Base-by-base conservation (phyloP, 2,329 filamentous ascomycete genomes). In the Monosporascus cannonballus region DNA sequence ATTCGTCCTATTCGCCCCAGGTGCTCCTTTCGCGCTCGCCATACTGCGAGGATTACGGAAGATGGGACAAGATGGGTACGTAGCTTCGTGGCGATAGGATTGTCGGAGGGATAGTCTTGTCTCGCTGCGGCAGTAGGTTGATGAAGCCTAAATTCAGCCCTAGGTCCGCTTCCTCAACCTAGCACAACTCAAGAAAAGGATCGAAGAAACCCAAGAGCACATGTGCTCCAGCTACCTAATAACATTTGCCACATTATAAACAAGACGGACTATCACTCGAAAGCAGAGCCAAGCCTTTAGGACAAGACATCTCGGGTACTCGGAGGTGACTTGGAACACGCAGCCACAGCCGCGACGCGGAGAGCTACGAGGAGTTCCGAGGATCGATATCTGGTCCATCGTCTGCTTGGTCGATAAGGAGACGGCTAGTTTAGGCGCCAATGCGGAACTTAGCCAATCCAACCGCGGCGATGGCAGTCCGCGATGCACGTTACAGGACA, bases 391-490 rank as follows among this genome's bases (percentile, higher is more conserved):
- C 36, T 6, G 7, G 9, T 1, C 5, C 18, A 30, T 20, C 4
- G 6, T 34, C 51, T 34, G 27, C 49, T 48, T 34, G 46, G 53
- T 39, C 34, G 49, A 48, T 50, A 53, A 34, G 44, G 39, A 38
- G 18, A 48, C 30, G 44, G 37, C 51, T 60, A 53, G 58, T 54
- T 36, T 51, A 24, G 53, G 46, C 49, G 46, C 50, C 51, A 55
- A 59, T 56, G 52, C 59, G 54, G 46, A 49, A 20, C 47, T 58
- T 53, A 14, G 25, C 48, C 52, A 54, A 48, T 51, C 52, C 52
- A 44, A 51, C 55, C 39, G 36, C 50, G 22, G 36, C 27, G 20
- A 44, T 30, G 25, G 18, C 5, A 8, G 14, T 14, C 20, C 6
- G 24, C 22, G 14, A 11, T n/a, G 22, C 42, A 45, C 20, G n/a